Percentiles rank a stretch among this genome's conserved stretches.
These are phyloP conservation scores for Solidago caesia DNA, from an alignment of 129 eudicot genomes.

Conservation along the genomic window DNA sequence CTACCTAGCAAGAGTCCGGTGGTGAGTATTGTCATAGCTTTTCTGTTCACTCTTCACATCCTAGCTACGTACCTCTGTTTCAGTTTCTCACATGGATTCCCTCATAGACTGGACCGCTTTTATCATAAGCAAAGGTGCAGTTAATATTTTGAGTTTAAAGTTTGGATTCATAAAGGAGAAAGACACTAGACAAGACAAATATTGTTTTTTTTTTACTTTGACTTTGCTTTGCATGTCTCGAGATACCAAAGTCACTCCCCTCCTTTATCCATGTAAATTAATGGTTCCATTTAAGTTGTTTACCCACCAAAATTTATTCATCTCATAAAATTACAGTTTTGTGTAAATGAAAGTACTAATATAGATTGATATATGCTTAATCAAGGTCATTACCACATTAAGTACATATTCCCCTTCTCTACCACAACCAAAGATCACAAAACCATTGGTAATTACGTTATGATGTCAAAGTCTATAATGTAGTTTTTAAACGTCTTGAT, in stretches of 20 bases:
- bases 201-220: constrained; percentile 9
- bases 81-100: constrained; percentile 24
- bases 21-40: constrained; percentile 1
- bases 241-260: constrained; percentile 7
- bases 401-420: too few species aligned
- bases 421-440: neutral
- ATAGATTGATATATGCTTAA: neutral
- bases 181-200: constrained; percentile 19
- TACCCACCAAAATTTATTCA: neutral
- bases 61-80: neutral
- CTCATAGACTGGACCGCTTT: constrained; percentile 12
- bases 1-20: constrained; percentile 10
- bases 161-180: constrained; percentile 7
- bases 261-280: neutral
- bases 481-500: too few species aligned
- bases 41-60: neutral
- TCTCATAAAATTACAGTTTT: too few species aligned
- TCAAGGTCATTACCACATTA: neutral
- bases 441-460: too few species aligned
- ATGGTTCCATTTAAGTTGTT: neutral
- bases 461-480: too few species aligned
- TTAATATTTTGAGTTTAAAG: constrained; percentile 15
- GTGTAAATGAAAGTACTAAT: neutral
- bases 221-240: constrained; percentile 19
- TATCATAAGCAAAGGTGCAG: neutral